Conservation (phyloP, 2,329 filamentous ascomycete species). For the Botrytis medusae region DNA sequence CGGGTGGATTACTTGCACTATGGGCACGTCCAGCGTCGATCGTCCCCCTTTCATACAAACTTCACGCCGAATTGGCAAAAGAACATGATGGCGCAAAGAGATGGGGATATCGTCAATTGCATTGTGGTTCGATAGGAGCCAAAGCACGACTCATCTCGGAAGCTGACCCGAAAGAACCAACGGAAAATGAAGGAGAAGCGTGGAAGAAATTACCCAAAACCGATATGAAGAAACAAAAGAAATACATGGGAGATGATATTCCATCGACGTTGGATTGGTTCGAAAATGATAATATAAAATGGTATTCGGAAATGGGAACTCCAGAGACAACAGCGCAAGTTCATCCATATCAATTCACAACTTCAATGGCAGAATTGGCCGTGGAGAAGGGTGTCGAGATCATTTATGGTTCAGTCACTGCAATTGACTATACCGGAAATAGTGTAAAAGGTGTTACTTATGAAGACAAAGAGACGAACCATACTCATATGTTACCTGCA, state of each 20-base stretch:
- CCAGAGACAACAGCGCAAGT: slow-evolving; percentile 85
- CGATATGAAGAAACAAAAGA: slow-evolving; percentile 46
- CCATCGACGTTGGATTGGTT: slow-evolving; percentile 86
- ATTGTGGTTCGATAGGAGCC: slow-evolving; percentile 57
- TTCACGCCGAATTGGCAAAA: slow-evolving; percentile 81
- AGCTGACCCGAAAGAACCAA: background rate
- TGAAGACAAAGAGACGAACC: slow-evolving; percentile 50
- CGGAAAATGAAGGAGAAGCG: slow-evolving; percentile 16
- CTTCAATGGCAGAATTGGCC: slow-evolving; percentile 75
- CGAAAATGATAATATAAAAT: slow-evolving; percentile 60
- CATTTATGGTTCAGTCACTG: slow-evolving; percentile 65
- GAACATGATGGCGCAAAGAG: slow-evolving; percentile 74
- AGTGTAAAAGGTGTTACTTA: slow-evolving; percentile 69
- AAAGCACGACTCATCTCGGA: slow-evolving; percentile 30
- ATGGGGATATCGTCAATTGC: slow-evolving; percentile 85
- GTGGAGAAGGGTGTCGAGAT: slow-evolving; percentile 67
- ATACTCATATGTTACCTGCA: slow-evolving; percentile 52
- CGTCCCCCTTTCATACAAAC: slow-evolving; percentile 79
- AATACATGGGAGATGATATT: slow-evolving; percentile 56
- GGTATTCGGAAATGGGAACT: slow-evolving; percentile 82
- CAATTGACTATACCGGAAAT: slow-evolving; percentile 60
- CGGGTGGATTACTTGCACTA: slow-evolving; percentile 82
- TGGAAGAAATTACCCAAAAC: slow-evolving; percentile 66
- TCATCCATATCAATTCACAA: slow-evolving; percentile 89
- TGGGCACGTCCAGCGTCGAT: slow-evolving; percentile 89